Conservation (phyloP, 371 early-diverging fungal genomes). For the Rhizopus microsporus region DNA sequence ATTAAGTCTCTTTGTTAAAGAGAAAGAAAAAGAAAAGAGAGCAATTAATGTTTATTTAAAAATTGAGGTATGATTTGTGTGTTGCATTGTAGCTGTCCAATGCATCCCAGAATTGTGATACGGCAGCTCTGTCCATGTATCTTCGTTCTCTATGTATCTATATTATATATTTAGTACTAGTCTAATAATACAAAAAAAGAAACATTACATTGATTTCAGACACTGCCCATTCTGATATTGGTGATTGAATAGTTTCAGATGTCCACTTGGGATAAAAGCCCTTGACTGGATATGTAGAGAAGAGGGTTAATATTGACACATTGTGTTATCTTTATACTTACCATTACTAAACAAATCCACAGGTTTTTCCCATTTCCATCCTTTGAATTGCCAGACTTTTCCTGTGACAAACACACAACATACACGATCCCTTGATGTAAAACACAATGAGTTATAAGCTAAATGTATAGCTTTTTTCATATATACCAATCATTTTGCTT, state of each 20-base stretch:
- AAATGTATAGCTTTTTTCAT: neutral
- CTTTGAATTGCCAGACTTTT: constrained; percentile 92
- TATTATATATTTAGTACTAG: neutral
- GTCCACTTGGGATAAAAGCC: constrained; percentile 83
- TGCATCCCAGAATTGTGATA: constrained; percentile 77
- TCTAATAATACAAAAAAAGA: neutral
- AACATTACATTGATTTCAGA: constrained; percentile 61
- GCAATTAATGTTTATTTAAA: constrained; percentile 26
- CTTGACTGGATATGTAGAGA: constrained; percentile 44
- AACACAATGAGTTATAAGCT: neutral
- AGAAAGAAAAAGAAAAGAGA: neutral
- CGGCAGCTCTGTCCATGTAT: constrained; percentile 75
- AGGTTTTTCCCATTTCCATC: constrained; percentile 86
- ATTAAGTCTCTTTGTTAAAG: no score
- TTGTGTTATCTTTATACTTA: constrained; percentile 22
- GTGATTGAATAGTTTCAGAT: constrained; percentile 66
- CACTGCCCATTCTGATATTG: constrained; percentile 75
- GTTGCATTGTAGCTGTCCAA: constrained; percentile 67
- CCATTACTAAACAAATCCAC: constrained; percentile 78
- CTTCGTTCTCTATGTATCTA: constrained; percentile 76
- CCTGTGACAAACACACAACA: constrained; percentile 89
- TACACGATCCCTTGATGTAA: constrained; percentile 70
- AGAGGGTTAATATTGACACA: neutral
- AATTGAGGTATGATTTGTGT: constrained; percentile 57
- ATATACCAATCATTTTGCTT: constrained; percentile 71